Base-by-base conservation (phyloP, 2,329 filamentous ascomycete genomes). In the Pseudodiploospora longispora region DNA sequence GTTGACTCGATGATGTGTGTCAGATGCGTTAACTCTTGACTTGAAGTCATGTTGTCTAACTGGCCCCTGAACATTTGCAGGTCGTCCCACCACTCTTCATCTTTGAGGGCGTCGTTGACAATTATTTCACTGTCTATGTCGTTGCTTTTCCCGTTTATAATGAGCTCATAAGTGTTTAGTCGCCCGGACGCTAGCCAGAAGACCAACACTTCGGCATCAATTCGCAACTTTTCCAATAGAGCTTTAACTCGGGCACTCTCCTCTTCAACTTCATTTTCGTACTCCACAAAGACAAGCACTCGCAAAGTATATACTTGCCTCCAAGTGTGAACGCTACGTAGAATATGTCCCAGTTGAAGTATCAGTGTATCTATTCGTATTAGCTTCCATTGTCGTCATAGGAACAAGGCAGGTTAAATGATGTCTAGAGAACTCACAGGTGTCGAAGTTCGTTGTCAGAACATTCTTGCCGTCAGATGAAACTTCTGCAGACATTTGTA, bases 401-500 rank as follows among this genome's bases (percentile, higher is more conserved):
- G 12, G 27, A 12, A 12, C 19, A 39, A 29, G 8, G 19, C 10
- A n/a, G 12, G 27, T 10, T n/a, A 32, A 12, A 41, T 19, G 28
- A 19, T 40, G 6, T 19, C 6, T 10, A 10, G 4, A 6, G 4
- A 9, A 63, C 76, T 64, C 79, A 74, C 89, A 94, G 0, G 88
- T 95, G 60, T 95, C 88, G 60, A 95, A 94, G 52, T 95, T 95
- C 0, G 86, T 93, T 1, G 88, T 94, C 43, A 91, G 63, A 5
- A 93, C 72, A 50, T 74, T 81, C 57, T 80, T 77, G 1, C 74
- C 75, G 50, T 83, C 80, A 1, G 83, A 71, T 1, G 80, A 77
- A 31, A 93, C 77, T 55, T 91, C 86, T 1, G 87, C 87, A 5
- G 87, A 91, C 87, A 95, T 95, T 52, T 95, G 89, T 42, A 95